These are phyloP conservation scores for Diplocarpon mali DNA, from an alignment of 2,329 filamentous ascomycete genomes.

Conservation along the genomic window DNA sequence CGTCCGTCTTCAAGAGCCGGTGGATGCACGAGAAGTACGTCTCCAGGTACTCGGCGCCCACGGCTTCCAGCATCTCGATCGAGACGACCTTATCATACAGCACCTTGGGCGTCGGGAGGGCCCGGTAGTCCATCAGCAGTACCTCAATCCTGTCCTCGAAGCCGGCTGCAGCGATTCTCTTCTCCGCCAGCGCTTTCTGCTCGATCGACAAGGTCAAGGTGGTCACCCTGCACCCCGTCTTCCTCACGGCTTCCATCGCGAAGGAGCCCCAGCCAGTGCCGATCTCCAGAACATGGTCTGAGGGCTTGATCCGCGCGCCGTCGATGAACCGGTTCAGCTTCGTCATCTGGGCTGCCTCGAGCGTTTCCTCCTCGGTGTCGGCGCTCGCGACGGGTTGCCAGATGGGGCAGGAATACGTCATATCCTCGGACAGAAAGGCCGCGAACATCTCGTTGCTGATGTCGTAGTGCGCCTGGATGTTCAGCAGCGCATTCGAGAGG, in stretches of 20 bases:
- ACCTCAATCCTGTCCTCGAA: constrained; percentile 52
- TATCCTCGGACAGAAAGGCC: constrained; percentile 61
- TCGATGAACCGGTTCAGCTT: constrained; percentile 57
- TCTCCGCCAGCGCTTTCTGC: constrained; percentile 57
- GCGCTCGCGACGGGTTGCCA: constrained; percentile 40
- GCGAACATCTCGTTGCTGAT: constrained; percentile 69
- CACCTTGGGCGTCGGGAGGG: constrained; percentile 40
- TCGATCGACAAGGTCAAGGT: constrained; percentile 57
- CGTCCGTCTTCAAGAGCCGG: constrained; percentile 50
- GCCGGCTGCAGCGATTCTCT: constrained; percentile 50
- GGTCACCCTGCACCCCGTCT: constrained; percentile 58
- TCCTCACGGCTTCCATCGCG: constrained; percentile 55
- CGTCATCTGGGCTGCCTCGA: constrained; percentile 55
- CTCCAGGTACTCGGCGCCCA: constrained; percentile 54
- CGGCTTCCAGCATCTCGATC: constrained; percentile 70
- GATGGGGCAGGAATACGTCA: constrained; percentile 66
- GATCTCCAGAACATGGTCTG: constrained; percentile 63
- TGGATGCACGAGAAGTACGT: constrained; percentile 59
- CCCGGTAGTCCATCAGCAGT: constrained; percentile 57
- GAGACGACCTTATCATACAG: constrained; percentile 62
- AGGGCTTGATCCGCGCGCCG: constrained; percentile 49
- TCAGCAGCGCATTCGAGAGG: constrained; percentile 46
- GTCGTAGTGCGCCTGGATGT: constrained; percentile 64
- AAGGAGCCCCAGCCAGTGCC: constrained; percentile 69
- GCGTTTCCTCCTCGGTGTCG: constrained; percentile 37